These are phyloP conservation scores for Croton laevigatus DNA, from an alignment of 441 rosid genomes.

Conservation along the genomic window DNA sequence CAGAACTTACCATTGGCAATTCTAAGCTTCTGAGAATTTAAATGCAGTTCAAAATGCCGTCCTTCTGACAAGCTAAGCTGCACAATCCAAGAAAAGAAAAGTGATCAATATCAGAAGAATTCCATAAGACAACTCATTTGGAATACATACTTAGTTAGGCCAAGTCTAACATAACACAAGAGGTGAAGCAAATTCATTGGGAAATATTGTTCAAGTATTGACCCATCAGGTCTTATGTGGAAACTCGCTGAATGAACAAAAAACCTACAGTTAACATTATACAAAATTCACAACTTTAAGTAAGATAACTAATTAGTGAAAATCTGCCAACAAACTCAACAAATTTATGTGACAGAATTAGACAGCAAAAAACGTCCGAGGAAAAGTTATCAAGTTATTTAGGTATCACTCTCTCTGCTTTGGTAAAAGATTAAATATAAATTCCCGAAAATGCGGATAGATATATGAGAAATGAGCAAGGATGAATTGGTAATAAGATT, in stretches of 20 bases:
- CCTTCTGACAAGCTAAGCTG: slow-evolving; percentile 41
- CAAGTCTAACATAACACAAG: slow-evolving; percentile 7
- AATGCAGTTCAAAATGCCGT: slow-evolving; percentile 28
- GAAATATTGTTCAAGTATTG: background rate
- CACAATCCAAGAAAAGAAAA: slow-evolving; percentile 21
- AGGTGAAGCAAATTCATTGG: background rate
- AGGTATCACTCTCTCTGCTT: background rate
- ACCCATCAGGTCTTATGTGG: background rate
- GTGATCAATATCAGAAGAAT: slow-evolving; percentile 13
- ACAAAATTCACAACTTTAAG: slow-evolving; percentile 6
- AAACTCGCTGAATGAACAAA: slow-evolving; percentile 1
- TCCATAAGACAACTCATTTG: slow-evolving; percentile 8
- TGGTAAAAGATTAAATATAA: background rate
- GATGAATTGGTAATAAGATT: background rate
- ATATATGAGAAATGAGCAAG: background rate
- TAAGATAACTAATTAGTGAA: background rate
- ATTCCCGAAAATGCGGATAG: background rate
- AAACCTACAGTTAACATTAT: background rate
- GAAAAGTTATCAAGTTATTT: background rate
- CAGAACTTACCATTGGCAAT: slow-evolving; percentile 46
- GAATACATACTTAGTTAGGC: slow-evolving; percentile 17
- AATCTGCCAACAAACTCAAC: background rate
- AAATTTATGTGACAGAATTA: background rate
- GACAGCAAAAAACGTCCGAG: background rate
- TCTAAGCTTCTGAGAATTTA: slow-evolving; percentile 35